Evolutionary conservation across 2,329 filamentous ascomycete species (phyloP), one percentile per base, ranked within the genome.

Genomic region (Alternaria sp.): DNA sequence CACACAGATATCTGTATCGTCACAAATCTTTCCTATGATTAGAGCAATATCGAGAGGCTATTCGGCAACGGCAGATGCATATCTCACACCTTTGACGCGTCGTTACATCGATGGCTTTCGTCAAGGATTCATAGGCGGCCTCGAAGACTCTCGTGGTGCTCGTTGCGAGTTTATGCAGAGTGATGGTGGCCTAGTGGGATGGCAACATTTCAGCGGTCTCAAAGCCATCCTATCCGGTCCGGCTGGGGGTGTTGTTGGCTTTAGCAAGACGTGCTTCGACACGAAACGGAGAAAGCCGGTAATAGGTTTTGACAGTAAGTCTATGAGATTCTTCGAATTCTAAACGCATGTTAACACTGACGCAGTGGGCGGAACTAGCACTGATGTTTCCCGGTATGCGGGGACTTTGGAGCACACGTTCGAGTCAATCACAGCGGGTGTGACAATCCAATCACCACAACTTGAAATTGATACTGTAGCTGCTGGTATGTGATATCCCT

Each of bases 381-480:
- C 75, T 14, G 76, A 78, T 61, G 68, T 76, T 11, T 73, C 67
- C 9, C 66, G 75, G n/a, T 78, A 71, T 54, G 75, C 65, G 28
- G 75, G 73, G 28, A 65, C 59, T 5, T 71, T 68, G 28, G 75
- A 78, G 54, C 71, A 75, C 30, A 62, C 72, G 0, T 72, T 71
- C 20, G 75, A 78, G 52, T 74, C 72, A 0, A 75, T 65, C 16
- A 78, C 71, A 14, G 73, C 75, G 7, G 75, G 72, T 32, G 62
- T 72, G 3, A 70, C 64, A 2, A 71, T 78, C 9, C 68, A 73
- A 12, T 65, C 66, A 0, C 73, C 75, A 2, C 72, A 75, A 59
- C 67, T 79, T 4, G 69, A 77, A 24, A 74, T 78, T 8, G 61
- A 70, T 6, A 78, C 74, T 11, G 72, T 76, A 1, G 82, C 82